Percentiles rank a stretch among this genome's conserved stretches.
Conservation (phyloP, 1,284 basidiomycete species). For the Flammula alnicola region DNA sequence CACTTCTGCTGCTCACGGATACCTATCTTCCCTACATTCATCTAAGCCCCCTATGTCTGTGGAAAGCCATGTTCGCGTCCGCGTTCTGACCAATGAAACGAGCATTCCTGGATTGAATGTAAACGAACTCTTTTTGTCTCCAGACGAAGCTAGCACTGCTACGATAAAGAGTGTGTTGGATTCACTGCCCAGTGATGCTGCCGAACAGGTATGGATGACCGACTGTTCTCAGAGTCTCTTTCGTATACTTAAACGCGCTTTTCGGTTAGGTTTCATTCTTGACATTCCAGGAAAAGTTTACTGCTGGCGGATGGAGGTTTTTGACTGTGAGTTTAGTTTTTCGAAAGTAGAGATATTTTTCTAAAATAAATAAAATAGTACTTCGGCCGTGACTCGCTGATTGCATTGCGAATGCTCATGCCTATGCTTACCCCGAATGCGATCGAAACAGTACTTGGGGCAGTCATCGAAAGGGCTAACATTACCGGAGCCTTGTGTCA, state of each 20-base stretch:
- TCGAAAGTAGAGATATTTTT: no score
- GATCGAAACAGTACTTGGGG: conserved; percentile 30
- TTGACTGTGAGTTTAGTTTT: conserved; percentile 26
- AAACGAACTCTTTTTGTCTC: conserved; percentile 23
- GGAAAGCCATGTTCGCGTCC: conserved; percentile 19
- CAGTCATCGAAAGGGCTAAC: conserved; percentile 33
- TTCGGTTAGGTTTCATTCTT: conserved; percentile 30
- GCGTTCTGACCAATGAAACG: conserved; percentile 30
- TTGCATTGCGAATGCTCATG: conserved; percentile 32
- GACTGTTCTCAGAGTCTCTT: no score
- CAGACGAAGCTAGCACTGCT: conserved; percentile 22
- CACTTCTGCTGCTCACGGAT: background rate
- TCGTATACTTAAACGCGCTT: background rate
- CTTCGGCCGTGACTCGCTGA: conserved; percentile 32
- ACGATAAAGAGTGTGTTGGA: conserved; percentile 20
- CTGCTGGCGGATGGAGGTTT: conserved; percentile 33
- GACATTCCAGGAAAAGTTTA: conserved; percentile 30
- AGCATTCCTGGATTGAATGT: conserved; percentile 24
- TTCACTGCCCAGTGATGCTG: conserved; percentile 16
- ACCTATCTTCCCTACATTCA: background rate
- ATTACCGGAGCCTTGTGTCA: conserved; percentile 32
- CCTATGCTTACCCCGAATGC: conserved; percentile 29
- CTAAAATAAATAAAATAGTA: conserved; percentile 25
- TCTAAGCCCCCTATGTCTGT: background rate
- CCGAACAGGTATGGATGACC: conserved; percentile 24